phyloP scores from a whole-genome alignment of 805 yeast genomes.

The Hanseniaspora osmophila region DNA sequence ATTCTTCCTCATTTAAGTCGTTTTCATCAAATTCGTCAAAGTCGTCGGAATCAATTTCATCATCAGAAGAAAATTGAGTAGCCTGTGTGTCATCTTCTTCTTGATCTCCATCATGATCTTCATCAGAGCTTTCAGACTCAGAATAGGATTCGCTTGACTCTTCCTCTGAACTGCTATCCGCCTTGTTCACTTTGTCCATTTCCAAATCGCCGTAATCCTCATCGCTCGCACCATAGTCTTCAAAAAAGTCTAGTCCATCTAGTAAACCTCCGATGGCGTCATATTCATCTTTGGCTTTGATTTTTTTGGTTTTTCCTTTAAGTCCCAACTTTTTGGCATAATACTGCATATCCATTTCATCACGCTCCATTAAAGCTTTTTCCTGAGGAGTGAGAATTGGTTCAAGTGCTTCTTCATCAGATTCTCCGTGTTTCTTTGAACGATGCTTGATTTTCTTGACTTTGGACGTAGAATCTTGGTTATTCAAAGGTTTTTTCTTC shows the following conservation, averaged over 20 bases:
- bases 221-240: constrained; percentile 21
- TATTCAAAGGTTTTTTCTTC: constrained; percentile 28
- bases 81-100: constrained; percentile 12
- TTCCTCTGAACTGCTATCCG: constrained; percentile 7
- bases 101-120: constrained; percentile 15
- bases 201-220: constrained; percentile 21
- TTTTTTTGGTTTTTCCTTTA: constrained; percentile 38
- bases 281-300: constrained; percentile 38
- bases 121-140: constrained; percentile 10
- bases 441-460: constrained; percentile 5
- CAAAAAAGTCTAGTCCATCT: constrained; percentile 44
- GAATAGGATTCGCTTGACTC: constrained; percentile 1
- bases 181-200: constrained; percentile 4
- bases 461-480: constrained; percentile 26
- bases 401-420: constrained; percentile 8
- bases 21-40: constrained; percentile 30
- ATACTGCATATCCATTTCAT: constrained; percentile 67
- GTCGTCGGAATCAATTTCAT: constrained; percentile 28
- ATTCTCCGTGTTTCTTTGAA: constrained; percentile 4
- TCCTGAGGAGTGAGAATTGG: constrained; percentile 30
- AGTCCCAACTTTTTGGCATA: constrained; percentile 74
- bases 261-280: constrained; percentile 73
- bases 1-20: constrained; percentile 24
- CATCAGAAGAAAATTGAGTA: constrained; percentile 27
- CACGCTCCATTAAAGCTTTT: constrained; percentile 36